Evolutionary conservation across 257 asterid genomes (phyloP).

Genomic region (Solanum sitiens): DNA sequence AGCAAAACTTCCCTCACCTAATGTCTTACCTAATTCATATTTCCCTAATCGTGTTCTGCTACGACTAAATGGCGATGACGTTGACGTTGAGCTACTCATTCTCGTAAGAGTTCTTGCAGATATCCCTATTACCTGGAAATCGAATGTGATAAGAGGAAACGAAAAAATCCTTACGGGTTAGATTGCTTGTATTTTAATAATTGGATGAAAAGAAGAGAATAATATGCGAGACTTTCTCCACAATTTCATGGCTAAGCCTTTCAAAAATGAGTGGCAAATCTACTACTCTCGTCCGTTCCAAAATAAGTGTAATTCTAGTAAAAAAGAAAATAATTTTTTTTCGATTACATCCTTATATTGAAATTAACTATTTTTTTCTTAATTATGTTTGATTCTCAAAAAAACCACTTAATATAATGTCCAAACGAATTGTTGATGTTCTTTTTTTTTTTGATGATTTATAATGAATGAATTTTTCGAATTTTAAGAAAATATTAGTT

Average conservation of each 20-base stretch:
- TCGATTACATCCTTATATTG: background rate
- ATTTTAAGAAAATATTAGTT: too few species aligned
- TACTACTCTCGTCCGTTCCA: background rate
- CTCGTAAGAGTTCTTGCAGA: background rate
- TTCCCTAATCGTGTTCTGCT: conserved; percentile 56
- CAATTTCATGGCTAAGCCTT: background rate
- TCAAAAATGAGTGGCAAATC: background rate
- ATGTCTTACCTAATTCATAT: conserved; percentile 66
- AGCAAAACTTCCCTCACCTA: conserved; percentile 72
- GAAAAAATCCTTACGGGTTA: background rate
- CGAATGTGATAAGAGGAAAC: background rate
- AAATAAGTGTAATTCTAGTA: background rate
- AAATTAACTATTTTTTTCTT: too few species aligned
- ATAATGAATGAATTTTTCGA: too few species aligned
- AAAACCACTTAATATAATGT: too few species aligned
- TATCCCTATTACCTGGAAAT: background rate
- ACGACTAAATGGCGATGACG: background rate
- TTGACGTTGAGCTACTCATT: conserved; percentile 19
- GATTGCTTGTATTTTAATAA: background rate
- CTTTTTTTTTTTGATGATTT: too few species aligned
- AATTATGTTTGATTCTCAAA: too few species aligned
- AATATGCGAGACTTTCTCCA: background rate
- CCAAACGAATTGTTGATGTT: too few species aligned
- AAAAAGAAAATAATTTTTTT: background rate
- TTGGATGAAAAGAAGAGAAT: background rate